phyloP scores from a whole-genome alignment of 2,329 filamentous ascomycete genomes.

The Penicillium palitans region DNA sequence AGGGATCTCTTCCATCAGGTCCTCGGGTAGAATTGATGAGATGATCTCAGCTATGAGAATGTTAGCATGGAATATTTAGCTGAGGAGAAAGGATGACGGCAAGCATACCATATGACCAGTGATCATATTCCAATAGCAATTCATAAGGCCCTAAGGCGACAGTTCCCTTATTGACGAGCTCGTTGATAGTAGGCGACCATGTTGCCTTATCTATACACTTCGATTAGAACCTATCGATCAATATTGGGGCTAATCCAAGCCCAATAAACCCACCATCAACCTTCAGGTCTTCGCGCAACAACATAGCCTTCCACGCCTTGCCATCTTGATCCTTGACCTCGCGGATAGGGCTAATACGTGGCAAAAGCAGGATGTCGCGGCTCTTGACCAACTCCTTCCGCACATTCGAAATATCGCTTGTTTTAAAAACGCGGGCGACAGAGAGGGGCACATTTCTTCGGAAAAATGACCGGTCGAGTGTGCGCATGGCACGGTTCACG shows the following conservation, averaged over 20 bases:
- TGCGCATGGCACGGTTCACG: conserved; percentile 73
- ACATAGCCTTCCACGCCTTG: conserved; percentile 38
- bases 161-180: conserved; percentile 67
- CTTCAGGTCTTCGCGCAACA: conserved; percentile 42
- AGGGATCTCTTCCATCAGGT: conserved; percentile 76
- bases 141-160: conserved; percentile 73
- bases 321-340: conserved; percentile 57
- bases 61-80: conserved; percentile 7
- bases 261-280: conserved; percentile 40
- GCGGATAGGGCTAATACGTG: conserved; percentile 64
- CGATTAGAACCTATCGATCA: conserved; percentile 4
- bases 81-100: background rate
- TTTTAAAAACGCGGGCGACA: conserved; percentile 75
- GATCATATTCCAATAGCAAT: conserved; percentile 74
- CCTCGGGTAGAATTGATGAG: conserved; percentile 74
- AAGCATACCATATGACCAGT: conserved; percentile 75
- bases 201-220: conserved; percentile 63
- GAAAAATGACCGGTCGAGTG: conserved; percentile 83
- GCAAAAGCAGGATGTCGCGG: conserved; percentile 64
- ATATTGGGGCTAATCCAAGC: conserved; percentile 1
- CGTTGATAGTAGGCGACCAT: conserved; percentile 70
- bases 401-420: conserved; percentile 71
- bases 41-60: conserved; percentile 71
- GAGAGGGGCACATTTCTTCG: conserved; percentile 71
- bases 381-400: conserved; percentile 65